phyloP scores from a whole-genome alignment of 164 flowering plant species.

The Sedum album region DNA sequence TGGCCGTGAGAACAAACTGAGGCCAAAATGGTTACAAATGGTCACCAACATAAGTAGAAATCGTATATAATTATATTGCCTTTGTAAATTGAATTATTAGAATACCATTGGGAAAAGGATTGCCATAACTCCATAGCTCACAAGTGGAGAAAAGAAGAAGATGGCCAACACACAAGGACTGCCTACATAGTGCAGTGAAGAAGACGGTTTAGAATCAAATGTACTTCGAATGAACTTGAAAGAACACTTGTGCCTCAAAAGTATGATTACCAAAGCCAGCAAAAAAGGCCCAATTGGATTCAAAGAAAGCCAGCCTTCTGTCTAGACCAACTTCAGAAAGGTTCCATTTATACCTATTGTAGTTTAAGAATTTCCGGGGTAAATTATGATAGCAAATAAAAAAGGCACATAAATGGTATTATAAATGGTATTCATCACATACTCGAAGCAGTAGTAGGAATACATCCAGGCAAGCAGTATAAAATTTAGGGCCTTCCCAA shows the following conservation, averaged over 20 bases:
- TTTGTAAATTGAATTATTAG: background rate
- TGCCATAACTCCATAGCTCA: conserved; percentile 90
- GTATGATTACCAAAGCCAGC: conserved; percentile 72
- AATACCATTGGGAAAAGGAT: conserved; percentile 80
- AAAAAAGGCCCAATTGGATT: conserved; percentile 93
- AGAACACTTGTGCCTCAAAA: too few species aligned
- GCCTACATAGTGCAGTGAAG: conserved; percentile 38
- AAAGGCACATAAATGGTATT: background rate
- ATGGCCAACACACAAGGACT: conserved; percentile 84
- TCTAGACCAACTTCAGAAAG: conserved; percentile 62
- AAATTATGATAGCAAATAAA: background rate
- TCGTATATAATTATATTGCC: background rate
- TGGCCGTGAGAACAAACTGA: conserved; percentile 89
- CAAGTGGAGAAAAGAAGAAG: conserved; percentile 73
- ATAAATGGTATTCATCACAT: conserved; percentile 22
- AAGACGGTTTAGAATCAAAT: background rate
- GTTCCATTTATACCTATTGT: conserved; percentile 87
- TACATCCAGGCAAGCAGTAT: conserved; percentile 93
- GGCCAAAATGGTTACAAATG: conserved; percentile 7
- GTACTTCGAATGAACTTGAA: background rate
- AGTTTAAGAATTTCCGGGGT: background rate
- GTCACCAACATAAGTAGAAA: background rate
- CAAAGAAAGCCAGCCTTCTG: conserved; percentile 79
- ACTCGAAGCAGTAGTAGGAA: conserved; percentile 96
- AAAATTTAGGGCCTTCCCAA: conserved; percentile 78